phyloP scores from a whole-genome alignment of 352 stramenopile genomes.

The Globisporangium spinosum region DNA sequence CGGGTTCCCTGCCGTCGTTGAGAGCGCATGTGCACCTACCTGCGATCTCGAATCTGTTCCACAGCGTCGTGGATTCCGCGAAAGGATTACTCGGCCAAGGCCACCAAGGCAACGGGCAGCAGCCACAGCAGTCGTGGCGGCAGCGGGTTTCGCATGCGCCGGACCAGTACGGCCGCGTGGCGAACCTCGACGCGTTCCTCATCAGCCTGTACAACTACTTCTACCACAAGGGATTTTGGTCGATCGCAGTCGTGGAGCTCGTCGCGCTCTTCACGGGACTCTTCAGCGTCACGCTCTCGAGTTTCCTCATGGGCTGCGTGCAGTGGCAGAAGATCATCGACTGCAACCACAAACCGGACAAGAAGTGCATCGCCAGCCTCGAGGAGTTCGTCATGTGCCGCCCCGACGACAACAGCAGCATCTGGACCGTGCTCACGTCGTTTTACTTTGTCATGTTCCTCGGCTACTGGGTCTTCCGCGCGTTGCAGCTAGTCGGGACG shows the following conservation, averaged over 20 bases:
- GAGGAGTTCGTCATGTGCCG: constrained; percentile 71
- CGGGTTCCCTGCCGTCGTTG: constrained; percentile 46
- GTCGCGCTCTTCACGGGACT: constrained; percentile 91
- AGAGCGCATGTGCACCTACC: constrained; percentile 69
- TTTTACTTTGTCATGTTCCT: constrained; percentile 95
- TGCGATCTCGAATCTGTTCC: constrained; percentile 74
- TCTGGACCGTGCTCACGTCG: constrained; percentile 59
- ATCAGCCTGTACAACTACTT: constrained; percentile 94
- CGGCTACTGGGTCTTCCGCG: constrained; percentile 88
- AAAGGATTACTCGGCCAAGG: constrained; percentile 32
- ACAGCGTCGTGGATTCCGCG: constrained; percentile 55
- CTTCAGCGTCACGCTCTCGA: constrained; percentile 95
- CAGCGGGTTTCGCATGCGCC: constrained; percentile 45
- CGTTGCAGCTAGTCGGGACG: constrained; percentile 78
- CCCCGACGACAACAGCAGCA: constrained; percentile 41
- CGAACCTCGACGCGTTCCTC: constrained; percentile 90
- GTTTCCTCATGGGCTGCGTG: constrained; percentile 94
- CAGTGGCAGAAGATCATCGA: constrained; percentile 91
- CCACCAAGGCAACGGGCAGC: constrained; percentile 2
- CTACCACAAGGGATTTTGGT: constrained; percentile 91
- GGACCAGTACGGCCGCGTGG: constrained; percentile 64
- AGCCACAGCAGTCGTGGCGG: constrained; percentile 4
- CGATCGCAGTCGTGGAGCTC: constrained; percentile 86
- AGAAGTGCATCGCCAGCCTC: constrained; percentile 75
- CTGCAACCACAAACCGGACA: constrained; percentile 65